Conservation (phyloP, 306 rosid genomes). For the Ziziphus jujuba region DNA sequence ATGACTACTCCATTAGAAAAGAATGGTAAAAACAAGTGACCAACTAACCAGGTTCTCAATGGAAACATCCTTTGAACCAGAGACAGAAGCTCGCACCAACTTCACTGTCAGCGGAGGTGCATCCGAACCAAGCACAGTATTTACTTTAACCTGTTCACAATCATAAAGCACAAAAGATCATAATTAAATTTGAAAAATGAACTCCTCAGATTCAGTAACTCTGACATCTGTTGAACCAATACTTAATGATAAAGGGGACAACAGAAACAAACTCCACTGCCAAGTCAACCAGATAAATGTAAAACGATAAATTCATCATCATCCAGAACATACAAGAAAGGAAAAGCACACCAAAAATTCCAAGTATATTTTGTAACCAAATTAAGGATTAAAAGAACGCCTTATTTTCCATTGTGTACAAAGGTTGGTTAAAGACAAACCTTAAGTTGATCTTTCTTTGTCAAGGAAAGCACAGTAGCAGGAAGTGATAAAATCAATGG, state of each 20-base stretch:
- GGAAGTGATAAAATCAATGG: conserved; percentile 89
- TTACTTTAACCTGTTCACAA: conserved; percentile 74
- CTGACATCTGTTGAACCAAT: background rate
- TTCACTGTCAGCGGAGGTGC: conserved; percentile 87
- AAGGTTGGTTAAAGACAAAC: conserved; percentile 36
- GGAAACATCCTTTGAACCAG: conserved; percentile 61
- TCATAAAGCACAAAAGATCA: conserved; percentile 3
- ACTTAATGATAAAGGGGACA: background rate
- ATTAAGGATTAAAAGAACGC: background rate
- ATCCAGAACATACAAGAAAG: background rate
- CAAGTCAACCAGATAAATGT: background rate
- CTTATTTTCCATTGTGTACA: background rate
- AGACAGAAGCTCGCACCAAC: conserved; percentile 62
- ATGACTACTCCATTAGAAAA: background rate
- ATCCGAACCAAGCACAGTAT: conserved; percentile 86
- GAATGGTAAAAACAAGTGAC: conserved; percentile 5
- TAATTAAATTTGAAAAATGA: background rate
- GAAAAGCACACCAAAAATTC: background rate
- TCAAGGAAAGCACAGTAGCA: conserved; percentile 76
- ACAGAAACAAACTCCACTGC: background rate
- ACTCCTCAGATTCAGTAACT: conserved; percentile 1
- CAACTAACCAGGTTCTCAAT: conserved; percentile 57
- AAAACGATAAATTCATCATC: background rate
- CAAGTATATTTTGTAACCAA: background rate
- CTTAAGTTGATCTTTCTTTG: conserved; percentile 77